Base-by-base conservation (phyloP, 805 yeast species). In the Tetrapisispora taiwanensis region DNA sequence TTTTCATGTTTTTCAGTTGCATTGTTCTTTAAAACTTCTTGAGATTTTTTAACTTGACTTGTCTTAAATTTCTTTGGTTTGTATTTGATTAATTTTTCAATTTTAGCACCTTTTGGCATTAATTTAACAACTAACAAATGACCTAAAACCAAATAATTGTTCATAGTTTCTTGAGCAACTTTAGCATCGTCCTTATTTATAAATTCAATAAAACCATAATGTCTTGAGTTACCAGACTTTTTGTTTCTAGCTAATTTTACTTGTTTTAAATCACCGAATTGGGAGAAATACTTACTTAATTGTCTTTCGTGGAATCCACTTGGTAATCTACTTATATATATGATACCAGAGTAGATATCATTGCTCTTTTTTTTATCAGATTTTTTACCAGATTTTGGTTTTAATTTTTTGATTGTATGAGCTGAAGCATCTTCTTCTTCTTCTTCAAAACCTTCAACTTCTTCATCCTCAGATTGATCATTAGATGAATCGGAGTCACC, bases 151-250 rank as follows among this genome's bases (percentile, higher is more conserved):
- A 92, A 73, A 58, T 92, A 92, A 67, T 92, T 92, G 66, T 92
- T 81, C 98, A 92, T 92, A 38, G 97, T 81, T 52, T 92, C 97
- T 48, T 84, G 84, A 3, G 96, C 98, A 48, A 88, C 72, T 53
- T 78, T 74, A 37, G 97, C 97, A 45, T 84, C 94, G 39, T 80
- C 85, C 32, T 63, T 59, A 44, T 78, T 72, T 35, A 73, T 75
- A 58, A 90, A 92, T 66, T 92, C 96, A 38, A 92, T 69, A 63
- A 86, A 90, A 7, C 88, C 97, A 63, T 79, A 90, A 62, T 88
- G 97, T 67, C 87, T 89, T 14, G 95, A 80, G 44, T 80, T 78
- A 38, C 97, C 97, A 6, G 95, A 81, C 58, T 81, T 83, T 65
- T 84, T 88, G 69, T 85, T 90, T 60, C 97, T 78, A 36, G 95